Base-by-base conservation (phyloP, 106 monocot genomes). In the Chionographis japonica region DNA sequence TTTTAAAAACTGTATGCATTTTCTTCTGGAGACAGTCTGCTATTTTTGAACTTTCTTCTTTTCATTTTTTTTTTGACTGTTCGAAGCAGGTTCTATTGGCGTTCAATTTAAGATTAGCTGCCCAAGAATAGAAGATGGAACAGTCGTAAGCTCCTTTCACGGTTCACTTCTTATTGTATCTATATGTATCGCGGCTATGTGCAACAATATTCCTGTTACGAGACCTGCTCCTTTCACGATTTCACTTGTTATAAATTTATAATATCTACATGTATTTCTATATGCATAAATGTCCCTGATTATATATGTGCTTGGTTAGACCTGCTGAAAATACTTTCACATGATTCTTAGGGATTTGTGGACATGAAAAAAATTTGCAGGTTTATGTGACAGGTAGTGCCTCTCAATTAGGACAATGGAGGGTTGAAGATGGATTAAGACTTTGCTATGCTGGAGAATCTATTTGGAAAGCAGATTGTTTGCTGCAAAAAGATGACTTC, bases 351-450 rank as follows among this genome's bases (percentile, higher is more conserved):
- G 7, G 16, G 10, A 13, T 35, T 65, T 4, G 37, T 64, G 8
- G 27, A 58, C 11, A 39, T 46, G 12, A 18, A 35, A 40, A 66
- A 27, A 66, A 42, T 40, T 61, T 83, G 68, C 78, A 95, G 95
- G 86, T 95, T 69, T 81, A 62, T 74, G 88, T 91, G 57, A 86
- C 71, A 9, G 95, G 95, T 36, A 84, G 77, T 73, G 68, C 74
- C 35, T 37, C 75, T 56, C 78, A 88, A 64, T 70, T 88, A 71
- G 95, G 95, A 19, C 78, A 84, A 52, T 91, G 88, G 88, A 80
- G 60, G 61, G 36, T 58, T 72, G 74, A 83, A 70, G 79, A 88
- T 83, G 91, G 81, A 50, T 74, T 95, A 54, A 79, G 54, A 64
- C 88, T 95, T 19, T 58, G 20, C 50, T 91, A 86, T 80, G 77